These are phyloP conservation scores for Periconia macrospinosa DNA, from an alignment of 2,329 filamentous ascomycete species.

Conservation along the genomic window DNA sequence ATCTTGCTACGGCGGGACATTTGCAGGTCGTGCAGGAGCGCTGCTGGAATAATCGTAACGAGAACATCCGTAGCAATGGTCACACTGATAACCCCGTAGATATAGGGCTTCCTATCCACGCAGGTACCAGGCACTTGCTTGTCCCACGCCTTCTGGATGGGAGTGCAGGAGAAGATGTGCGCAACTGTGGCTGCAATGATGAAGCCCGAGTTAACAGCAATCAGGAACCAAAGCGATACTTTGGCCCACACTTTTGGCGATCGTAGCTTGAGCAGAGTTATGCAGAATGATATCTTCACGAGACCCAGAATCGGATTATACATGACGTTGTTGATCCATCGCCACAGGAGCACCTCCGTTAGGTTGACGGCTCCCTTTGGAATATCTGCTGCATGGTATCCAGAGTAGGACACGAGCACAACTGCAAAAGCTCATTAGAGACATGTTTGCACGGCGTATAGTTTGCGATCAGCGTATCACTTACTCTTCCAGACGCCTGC, in stretches of 20 bases:
- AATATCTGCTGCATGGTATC: constrained; percentile 16
- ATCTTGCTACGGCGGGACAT: constrained; percentile 18
- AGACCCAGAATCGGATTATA: constrained; percentile 25
- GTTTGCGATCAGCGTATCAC: background rate
- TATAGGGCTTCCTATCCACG: constrained; percentile 11
- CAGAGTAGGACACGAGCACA: constrained; percentile 3
- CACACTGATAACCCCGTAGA: constrained; percentile 12
- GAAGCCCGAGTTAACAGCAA: constrained; percentile 15
- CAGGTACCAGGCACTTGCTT: constrained; percentile 16
- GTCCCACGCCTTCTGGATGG: constrained; percentile 29
- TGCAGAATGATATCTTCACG: constrained; percentile 18
- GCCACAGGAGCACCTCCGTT: constrained; percentile 7
- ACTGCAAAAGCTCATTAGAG: background rate
- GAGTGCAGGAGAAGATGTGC: constrained; percentile 31
- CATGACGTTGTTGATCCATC: constrained; percentile 16
- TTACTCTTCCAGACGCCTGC: constrained; percentile 2
- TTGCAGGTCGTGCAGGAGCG: constrained; percentile 20
- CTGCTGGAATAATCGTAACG: constrained; percentile 19
- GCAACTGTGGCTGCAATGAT: constrained; percentile 14
- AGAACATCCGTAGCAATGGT: constrained; percentile 19
- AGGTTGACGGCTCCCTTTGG: constrained; percentile 13
- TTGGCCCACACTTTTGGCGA: constrained; percentile 17
- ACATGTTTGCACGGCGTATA: background rate
- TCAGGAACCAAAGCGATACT: constrained; percentile 13
- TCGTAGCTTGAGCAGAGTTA: constrained; percentile 20